These are phyloP conservation scores for Benincasa hispida DNA, from an alignment of 306 rosid genomes.

Conservation along the genomic window DNA sequence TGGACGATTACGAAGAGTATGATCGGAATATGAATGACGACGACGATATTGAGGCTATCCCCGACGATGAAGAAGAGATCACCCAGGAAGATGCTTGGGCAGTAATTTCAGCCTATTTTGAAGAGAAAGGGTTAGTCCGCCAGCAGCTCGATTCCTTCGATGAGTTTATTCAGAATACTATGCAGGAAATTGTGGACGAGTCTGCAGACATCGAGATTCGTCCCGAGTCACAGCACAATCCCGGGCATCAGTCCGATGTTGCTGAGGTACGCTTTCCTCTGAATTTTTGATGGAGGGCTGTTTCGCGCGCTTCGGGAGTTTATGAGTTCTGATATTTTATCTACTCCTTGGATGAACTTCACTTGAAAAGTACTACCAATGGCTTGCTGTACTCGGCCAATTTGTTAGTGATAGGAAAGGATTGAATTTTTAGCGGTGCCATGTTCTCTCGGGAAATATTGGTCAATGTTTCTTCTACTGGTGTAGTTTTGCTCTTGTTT, in stretches of 20 bases:
- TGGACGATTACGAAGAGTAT: slow-evolving; percentile 78
- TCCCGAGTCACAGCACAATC: slow-evolving; percentile 92
- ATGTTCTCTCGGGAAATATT: not conserved
- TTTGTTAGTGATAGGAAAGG: not conserved
- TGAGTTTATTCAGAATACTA: slow-evolving; percentile 88
- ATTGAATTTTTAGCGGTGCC: not conserved
- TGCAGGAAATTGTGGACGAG: slow-evolving; percentile 97
- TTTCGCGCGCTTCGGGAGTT: not conserved
- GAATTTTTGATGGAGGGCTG: not conserved
- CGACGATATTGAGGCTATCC: slow-evolving; percentile 36
- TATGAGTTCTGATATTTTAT: not conserved
- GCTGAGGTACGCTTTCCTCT: slow-evolving; percentile 43
- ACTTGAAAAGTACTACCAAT: not conserved
- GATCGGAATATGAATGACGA: slow-evolving; percentile 54
- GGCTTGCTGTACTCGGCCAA: not conserved
- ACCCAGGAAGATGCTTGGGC: slow-evolving; percentile 99
- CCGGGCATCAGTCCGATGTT: slow-evolving; percentile 81
- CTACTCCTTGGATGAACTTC: not conserved
- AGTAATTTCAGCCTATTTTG: slow-evolving; percentile 89
- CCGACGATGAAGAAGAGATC: slow-evolving; percentile 71
- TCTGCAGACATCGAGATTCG: slow-evolving; percentile 93
- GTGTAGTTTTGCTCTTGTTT: not conserved
- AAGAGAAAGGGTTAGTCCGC: slow-evolving; percentile 85
- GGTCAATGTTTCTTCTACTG: not conserved
- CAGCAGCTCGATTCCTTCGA: slow-evolving; percentile 96